Evolutionary conservation across 2,329 filamentous ascomycete genomes (phyloP), one percentile per base, ranked within the genome.

Genomic region (Rhynchosporium graminicola): DNA sequence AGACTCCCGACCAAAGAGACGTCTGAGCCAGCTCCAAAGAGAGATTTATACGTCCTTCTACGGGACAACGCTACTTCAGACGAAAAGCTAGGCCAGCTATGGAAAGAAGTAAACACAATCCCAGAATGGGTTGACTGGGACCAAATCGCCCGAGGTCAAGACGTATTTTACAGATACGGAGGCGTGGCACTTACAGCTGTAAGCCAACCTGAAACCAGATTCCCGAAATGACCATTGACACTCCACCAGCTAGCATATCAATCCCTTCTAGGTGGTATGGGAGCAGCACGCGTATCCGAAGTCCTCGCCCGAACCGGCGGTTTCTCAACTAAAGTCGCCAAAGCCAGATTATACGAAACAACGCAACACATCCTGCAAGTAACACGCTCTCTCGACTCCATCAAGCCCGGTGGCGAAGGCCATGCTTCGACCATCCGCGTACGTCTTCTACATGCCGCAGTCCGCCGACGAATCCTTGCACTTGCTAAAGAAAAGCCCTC

Each of bases 71-170:
- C 80, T 9, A 72, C 76, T 2, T 77, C 79, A 5, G 83, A 93
- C 68, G 77, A 82, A 29, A 81, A 83, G 45, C 76, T 83, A 2
- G 69, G 71, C 1, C 69, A 81, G 59, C 76, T 94, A 8, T 93
- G 89, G 90, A 73, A 76, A 0, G 80, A 92, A 70, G 79, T 89
- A 61, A 87, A 85, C 62, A 86, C 82, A 0, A 76, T 91, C 3
- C 90, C 90, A 0, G 79, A 83, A 0, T 93, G 89, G 89, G 90
- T 93, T 2, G 85, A 92, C 72, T 93, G 89, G 89, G 82, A 82
- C 1, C 88, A 92, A 71, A 87, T 94, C 61, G 79, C 82, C 63
- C 80, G 90, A 70, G 90, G 90, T 0, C 90, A 94, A 72, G 84
- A 89, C 68, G 83, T 92, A 0, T 91, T 92, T 71, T 92, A 91